phyloP scores from a whole-genome alignment of 441 rosid species.

The Cnidoscolus chayamansa region DNA sequence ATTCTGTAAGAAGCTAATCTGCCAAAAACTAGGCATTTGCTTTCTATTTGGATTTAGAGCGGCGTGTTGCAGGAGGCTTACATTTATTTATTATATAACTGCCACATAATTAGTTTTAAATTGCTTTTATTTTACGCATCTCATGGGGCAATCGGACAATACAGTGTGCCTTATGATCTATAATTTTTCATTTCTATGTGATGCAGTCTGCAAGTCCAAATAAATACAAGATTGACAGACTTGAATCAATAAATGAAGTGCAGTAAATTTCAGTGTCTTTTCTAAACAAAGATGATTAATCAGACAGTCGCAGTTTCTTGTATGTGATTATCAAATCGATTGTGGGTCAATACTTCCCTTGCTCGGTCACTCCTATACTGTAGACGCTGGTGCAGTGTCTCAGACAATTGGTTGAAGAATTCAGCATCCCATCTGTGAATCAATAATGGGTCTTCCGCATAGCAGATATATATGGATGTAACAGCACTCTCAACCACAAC shows the following conservation, averaged over 20 bases:
- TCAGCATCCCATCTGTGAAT: slow-evolving; percentile 87
- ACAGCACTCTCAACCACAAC: slow-evolving; percentile 92
- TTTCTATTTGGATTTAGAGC: not conserved
- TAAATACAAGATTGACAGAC: slow-evolving; percentile 21
- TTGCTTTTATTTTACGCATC: not conserved
- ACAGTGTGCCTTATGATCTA: slow-evolving; percentile 28
- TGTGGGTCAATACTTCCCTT: slow-evolving; percentile 46
- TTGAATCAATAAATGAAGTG: slow-evolving; percentile 16
- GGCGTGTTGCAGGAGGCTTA: not conserved
- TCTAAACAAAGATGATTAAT: not conserved
- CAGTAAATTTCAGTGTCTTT: slow-evolving; percentile 14
- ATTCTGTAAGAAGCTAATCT: not conserved
- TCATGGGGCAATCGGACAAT: slow-evolving; percentile 28
- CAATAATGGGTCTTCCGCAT: slow-evolving; percentile 81
- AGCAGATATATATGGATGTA: slow-evolving; percentile 85
- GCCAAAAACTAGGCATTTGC: not conserved
- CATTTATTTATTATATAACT: not conserved
- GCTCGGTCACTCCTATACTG: slow-evolving; percentile 74
- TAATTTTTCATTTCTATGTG: slow-evolving; percentile 1
- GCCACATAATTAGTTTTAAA: not conserved
- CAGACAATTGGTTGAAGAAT: slow-evolving; percentile 73
- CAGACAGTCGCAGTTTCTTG: slow-evolving; percentile 35
- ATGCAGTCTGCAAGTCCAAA: not conserved
- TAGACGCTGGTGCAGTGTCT: slow-evolving; percentile 77
- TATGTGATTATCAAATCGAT: slow-evolving; percentile 34